Base-by-base conservation (phyloP, 345 rosid species). In the Acer yangbiense region DNA sequence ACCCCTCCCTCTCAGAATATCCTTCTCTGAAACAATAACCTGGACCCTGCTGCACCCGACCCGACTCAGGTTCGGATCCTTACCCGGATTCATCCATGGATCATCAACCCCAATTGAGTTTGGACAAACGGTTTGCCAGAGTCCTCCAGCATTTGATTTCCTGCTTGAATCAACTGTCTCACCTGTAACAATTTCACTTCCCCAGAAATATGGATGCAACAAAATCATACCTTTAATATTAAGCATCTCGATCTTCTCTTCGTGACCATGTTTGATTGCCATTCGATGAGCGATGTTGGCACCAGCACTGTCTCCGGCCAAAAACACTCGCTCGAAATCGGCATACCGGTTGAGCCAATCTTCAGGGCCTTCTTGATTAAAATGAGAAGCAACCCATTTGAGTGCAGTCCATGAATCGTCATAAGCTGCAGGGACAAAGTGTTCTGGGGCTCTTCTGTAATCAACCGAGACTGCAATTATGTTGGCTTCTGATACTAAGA, bases 21-120 rank as follows among this genome's bases (percentile, higher is more conserved):
- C 92, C 20, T 79, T 73, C 73, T 80, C 91, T 0, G 90, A 88
- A 18, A 87, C 87, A 69, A 84, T 70, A 0, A 90, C 87, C 81
- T 88, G 27, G 48, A 87, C 77, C 81, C 65, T 82, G 0, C 20
- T 82, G 21, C 90, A 85, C 67, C 80, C 86, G 39, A 90, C 41
- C 16, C 74, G 76, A 13, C 67, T 71, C 67, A 92, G 6, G 21
- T 75, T 52, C 72, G 90, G 75, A 71, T 84, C 90, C 8, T 61
- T 61, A 1, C 18, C 69, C 58, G 89, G 92, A 72, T 92, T 85
- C 0, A 92, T 3, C 80, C 39, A 78, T 9, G 88, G 92, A 61
- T 92, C 93, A 48, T 88, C 87, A 1, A 61, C 39, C 21, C 92
- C 92, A 0, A 77, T 52, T 10, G 82, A 84, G 10, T 54, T 54